A percentile compares a stretch with the other conserved stretches of the same genome.
These are phyloP conservation scores for Emydomyces testavorans DNA, from an alignment of 2,329 filamentous ascomycete species.

Conservation along the genomic window DNA sequence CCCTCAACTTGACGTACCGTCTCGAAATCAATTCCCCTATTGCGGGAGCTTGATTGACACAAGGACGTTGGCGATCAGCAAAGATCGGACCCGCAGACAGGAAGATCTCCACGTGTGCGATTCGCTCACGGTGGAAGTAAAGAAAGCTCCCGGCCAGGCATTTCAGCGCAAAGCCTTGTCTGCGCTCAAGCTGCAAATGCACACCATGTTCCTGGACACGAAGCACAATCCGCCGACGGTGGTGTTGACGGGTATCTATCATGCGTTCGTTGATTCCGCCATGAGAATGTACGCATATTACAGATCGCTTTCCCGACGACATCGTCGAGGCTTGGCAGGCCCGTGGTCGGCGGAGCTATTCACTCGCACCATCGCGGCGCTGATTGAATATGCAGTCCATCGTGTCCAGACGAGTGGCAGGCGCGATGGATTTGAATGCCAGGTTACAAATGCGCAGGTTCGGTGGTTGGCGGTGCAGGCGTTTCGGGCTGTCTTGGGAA, in stretches of 20 bases:
- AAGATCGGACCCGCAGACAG: slow-evolving; percentile 47
- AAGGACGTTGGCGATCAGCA: slow-evolving; percentile 60
- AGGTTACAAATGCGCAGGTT: slow-evolving; percentile 48
- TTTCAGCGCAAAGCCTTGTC: slow-evolving; percentile 69
- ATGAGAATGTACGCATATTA: slow-evolving; percentile 57
- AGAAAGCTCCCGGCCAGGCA: slow-evolving; percentile 58
- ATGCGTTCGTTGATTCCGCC: slow-evolving; percentile 65
- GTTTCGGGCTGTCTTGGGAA: slow-evolving; percentile 55
- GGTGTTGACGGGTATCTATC: slow-evolving; percentile 62
- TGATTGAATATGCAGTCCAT: slow-evolving; percentile 48
- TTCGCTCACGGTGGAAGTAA: slow-evolving; percentile 67
- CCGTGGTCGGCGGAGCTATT: slow-evolving; percentile 40
- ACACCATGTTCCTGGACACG: slow-evolving; percentile 54
- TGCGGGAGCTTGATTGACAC: slow-evolving; percentile 73
- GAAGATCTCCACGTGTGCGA: slow-evolving; percentile 51
- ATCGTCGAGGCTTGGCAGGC: neutral
- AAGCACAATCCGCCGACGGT: slow-evolving; percentile 58
- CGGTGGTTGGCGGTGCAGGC: slow-evolving; percentile 57
- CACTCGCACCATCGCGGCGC: slow-evolving; percentile 52
- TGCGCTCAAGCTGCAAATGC: slow-evolving; percentile 72
- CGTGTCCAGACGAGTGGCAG: slow-evolving; percentile 42
- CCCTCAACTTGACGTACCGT: slow-evolving; percentile 36
- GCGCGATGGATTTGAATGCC: slow-evolving; percentile 15
- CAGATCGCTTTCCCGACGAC: slow-evolving; percentile 45
- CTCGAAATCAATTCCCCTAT: slow-evolving; percentile 57